These are phyloP conservation scores for Arabidopsis hybrid DNA, from an alignment of 441 rosid genomes.

Conservation along the genomic window DNA sequence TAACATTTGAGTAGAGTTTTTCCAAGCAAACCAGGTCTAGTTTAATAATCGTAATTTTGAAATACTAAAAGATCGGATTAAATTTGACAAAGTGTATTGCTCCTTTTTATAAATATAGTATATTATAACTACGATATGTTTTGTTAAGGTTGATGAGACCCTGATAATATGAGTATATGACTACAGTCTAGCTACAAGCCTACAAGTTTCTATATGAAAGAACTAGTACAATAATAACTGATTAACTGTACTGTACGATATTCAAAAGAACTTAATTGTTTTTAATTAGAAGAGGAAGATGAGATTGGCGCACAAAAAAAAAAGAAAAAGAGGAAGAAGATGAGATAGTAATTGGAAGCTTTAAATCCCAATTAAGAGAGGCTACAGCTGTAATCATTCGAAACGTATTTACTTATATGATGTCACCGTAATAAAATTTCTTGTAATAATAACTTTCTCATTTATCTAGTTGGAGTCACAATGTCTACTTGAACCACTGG, in stretches of 20 bases:
- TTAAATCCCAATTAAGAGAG: constrained; percentile 20
- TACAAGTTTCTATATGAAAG: neutral
- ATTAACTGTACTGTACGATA: too few relatives aligned
- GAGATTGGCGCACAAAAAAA: too few relatives aligned
- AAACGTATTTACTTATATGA: neutral
- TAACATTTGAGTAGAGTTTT: constrained; percentile 16
- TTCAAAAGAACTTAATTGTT: neutral
- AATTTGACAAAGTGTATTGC: neutral
- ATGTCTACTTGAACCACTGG: neutral
- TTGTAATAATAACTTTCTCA: neutral
- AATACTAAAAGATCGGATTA: neutral
- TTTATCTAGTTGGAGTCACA: neutral
- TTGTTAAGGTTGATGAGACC: constrained; percentile 4
- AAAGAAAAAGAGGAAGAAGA: neutral
- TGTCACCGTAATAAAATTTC: neutral
- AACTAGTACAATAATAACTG: too few relatives aligned
- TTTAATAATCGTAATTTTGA: neutral
- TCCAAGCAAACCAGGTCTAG: constrained; percentile 4
- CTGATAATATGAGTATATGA: neutral
- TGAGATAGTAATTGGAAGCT: constrained; percentile 3
- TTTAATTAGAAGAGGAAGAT: neutral
- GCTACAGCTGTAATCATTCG: constrained; percentile 14
- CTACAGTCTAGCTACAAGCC: neutral
- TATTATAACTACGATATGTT: neutral
- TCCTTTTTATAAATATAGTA: too few relatives aligned